A percentile compares a stretch with the other conserved stretches of the same genome.
phyloP scores from a whole-genome alignment of 2,329 filamentous ascomycete genomes.

The Cladosporium velox region DNA sequence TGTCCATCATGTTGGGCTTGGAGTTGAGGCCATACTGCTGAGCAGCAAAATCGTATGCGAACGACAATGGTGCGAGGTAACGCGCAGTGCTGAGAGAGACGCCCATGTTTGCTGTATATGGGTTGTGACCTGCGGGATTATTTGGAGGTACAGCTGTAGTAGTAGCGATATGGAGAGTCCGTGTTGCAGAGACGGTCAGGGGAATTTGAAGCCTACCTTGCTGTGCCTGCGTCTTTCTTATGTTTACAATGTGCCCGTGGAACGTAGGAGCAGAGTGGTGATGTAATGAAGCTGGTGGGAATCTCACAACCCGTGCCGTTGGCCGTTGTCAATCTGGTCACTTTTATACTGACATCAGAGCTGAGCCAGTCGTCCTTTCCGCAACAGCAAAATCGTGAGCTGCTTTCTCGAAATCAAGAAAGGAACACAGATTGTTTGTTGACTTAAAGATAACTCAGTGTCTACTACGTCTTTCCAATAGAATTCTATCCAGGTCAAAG shows the following conservation, averaged over 20 bases:
- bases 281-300: slow-evolving; percentile 9
- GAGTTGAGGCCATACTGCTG: slow-evolving; percentile 62
- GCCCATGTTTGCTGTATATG: slow-evolving; percentile 47
- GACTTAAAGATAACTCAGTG: too few species aligned
- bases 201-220: slow-evolving; percentile 1
- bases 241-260: slow-evolving; percentile 11
- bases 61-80: slow-evolving; percentile 57
- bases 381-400: background rate
- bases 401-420: background rate
- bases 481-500: background rate
- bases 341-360: background rate
- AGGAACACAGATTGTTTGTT: too few species aligned
- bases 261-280: slow-evolving; percentile 12
- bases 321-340: background rate
- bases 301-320: background rate
- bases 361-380: background rate
- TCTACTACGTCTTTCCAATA: background rate
- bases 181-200: background rate
- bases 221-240: background rate
- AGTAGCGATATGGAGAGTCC: background rate
- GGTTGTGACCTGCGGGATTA: background rate
- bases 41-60: slow-evolving; percentile 58
- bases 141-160: background rate
- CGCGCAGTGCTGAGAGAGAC: slow-evolving; percentile 56
- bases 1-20: slow-evolving; percentile 60